Percentiles rank a stretch among this genome's conserved stretches.
phyloP scores from a whole-genome alignment of 2,329 filamentous ascomycete species.

The Tolypocladium sp. region DNA sequence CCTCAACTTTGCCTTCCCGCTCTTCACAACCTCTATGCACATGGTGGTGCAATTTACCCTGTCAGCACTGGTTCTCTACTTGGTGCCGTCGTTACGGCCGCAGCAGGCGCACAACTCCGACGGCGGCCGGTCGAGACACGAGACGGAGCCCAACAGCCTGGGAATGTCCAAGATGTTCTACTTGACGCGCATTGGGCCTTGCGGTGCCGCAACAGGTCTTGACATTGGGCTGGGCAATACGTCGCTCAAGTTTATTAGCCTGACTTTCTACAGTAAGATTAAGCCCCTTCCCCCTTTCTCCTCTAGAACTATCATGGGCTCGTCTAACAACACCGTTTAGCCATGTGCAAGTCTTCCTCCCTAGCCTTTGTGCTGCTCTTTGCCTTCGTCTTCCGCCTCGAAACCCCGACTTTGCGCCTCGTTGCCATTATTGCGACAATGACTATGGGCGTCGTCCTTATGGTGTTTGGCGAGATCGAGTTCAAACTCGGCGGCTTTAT shows the following conservation, averaged over 20 bases:
- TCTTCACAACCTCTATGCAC: conserved; percentile 91
- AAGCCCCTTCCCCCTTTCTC: not conserved
- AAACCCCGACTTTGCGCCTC: conserved; percentile 76
- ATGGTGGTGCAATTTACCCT: conserved; percentile 92
- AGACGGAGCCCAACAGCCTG: conserved; percentile 44
- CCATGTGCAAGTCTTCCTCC: conserved; percentile 98
- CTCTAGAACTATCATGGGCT: not conserved
- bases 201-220: conserved; percentile 83
- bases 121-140: conserved; percentile 39
- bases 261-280: conserved; percentile 83
- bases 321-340: conserved; percentile 27
- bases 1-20: conserved; percentile 84
- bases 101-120: conserved; percentile 38
- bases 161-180: conserved; percentile 88
- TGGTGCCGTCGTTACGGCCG: conserved; percentile 76
- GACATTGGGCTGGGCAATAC: conserved; percentile 96
- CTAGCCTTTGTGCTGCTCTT: conserved; percentile 93
- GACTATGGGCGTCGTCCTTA: conserved; percentile 91
- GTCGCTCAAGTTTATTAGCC: conserved; percentile 87
- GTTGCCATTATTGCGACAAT: conserved; percentile 83
- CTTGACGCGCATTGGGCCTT: conserved; percentile 81
- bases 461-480: conserved; percentile 91
- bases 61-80: conserved; percentile 66
- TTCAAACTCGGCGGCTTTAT: conserved; percentile 83
- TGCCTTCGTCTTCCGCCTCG: conserved; percentile 87